phyloP scores from a whole-genome alignment of 2,329 filamentous ascomycete species.

The Orbilia brochopaga region DNA sequence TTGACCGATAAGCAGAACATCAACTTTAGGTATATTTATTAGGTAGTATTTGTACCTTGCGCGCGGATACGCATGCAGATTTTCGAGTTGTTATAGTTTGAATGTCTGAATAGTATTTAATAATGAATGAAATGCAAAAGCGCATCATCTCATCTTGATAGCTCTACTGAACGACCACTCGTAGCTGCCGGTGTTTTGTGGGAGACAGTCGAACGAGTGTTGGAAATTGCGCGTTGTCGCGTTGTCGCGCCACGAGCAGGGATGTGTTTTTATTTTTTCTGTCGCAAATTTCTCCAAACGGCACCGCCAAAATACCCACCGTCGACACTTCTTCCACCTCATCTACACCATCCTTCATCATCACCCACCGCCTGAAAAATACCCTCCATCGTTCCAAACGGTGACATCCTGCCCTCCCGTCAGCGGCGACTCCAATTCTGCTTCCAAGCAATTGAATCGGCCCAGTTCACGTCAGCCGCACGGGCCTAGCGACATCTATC shows the following conservation, averaged over 20 bases:
- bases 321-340: background rate
- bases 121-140: background rate
- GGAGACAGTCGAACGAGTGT: conserved; percentile 3
- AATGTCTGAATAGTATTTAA: conserved; percentile 4
- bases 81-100: conserved; percentile 6
- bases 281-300: conserved; percentile 33
- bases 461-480: background rate
- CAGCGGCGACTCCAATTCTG: background rate
- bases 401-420: background rate
- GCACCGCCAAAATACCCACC: background rate
- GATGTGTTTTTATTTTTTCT: conserved; percentile 21
- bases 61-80: conserved; percentile 3
- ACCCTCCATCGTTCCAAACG: background rate
- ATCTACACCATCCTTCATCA: conserved; percentile 4
- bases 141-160: background rate
- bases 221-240: conserved; percentile 34
- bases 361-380: background rate
- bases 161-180: background rate
- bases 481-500: background rate
- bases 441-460: background rate
- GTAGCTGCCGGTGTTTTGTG: background rate
- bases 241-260: conserved; percentile 25
- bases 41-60: conserved; percentile 34
- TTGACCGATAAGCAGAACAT: conserved; percentile 68
- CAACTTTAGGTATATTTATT: conserved; percentile 67